Base-by-base conservation (phyloP, 2,329 filamentous ascomycete species). In the Pseudophaeomoniella oleicola region DNA sequence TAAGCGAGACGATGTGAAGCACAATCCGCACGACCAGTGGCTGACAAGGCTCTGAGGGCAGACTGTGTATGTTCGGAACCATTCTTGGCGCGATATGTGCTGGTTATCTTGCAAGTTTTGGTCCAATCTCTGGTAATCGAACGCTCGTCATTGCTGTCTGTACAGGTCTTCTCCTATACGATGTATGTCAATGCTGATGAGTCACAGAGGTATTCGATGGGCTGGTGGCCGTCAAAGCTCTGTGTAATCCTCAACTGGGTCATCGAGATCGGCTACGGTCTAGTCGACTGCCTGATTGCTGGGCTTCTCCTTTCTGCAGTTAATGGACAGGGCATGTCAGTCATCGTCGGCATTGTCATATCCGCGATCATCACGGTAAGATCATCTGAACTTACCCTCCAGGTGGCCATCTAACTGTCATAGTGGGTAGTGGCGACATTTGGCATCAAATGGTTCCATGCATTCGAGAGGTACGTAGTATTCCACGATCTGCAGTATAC, bases 261-360 rank as follows among this genome's bases (percentile, higher is more conserved):
- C 15, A 60, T 78, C 35, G 59, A 60, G 47, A 59, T 78, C 2
- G 74, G 74, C 5, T 79, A 78, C 45, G 61, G 64, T 13, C 58
- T 79, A 50, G 72, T 46, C 6, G 71, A 77, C 50, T 73, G 68
- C 19, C 74, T 81, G 4, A 64, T 81, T n/a, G 72, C 72, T 2
- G 78, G 78, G 0, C 77, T 81, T 48, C 79, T 81, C 16, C 57
- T 83, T 2, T 77, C 72, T 3, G 77, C 77, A 2, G 72, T 82
- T 3, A 75, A 53, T 19, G 64, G 67, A 40, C 67, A 63, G 13
- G 65, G 59, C 41, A 64, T 81, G 55, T 72, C 71, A 2, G 67
- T 80, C 15, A 66, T 72, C 22, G 77, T 81, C 1, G 77, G 78
- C 46, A 80, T 82, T 44, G 62, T 81, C 30, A 69, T 81, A 32